phyloP scores from a whole-genome alignment of 176 grass and related monocot species.

The Bothriochloa decipiens region DNA sequence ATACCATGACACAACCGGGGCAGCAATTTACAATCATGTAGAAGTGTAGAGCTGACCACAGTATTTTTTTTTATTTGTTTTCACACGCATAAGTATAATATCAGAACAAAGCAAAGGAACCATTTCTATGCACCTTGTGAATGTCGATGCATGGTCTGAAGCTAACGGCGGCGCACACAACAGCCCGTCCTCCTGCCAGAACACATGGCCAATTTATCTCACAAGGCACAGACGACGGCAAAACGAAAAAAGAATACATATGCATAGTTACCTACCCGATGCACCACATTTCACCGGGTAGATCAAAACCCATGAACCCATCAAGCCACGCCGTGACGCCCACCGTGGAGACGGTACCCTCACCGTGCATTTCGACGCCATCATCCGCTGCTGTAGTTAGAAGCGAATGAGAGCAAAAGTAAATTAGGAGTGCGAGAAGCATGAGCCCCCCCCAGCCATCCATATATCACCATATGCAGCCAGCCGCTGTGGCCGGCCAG shows the following conservation, averaged over 20 bases:
- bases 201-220: conserved; percentile 11
- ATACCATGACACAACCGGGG: neutral
- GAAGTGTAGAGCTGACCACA: conserved; percentile 18
- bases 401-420: neutral
- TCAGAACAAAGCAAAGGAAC: neutral
- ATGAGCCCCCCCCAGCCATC: too few relatives aligned
- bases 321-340: neutral
- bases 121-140: conserved; percentile 71
- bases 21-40: conserved; percentile 16
- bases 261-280: conserved; percentile 47
- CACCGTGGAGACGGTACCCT: neutral
- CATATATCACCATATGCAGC: too few relatives aligned
- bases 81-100: neutral
- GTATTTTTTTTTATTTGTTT: neutral
- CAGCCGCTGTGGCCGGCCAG: neutral
- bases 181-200: conserved; percentile 32
- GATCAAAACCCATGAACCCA: neutral
- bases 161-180: conserved; percentile 45
- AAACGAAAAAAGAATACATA: conserved; percentile 14
- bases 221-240: neutral
- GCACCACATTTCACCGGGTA: conserved; percentile 5
- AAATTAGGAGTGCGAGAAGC: neutral
- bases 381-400: neutral
- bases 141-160: conserved; percentile 94
- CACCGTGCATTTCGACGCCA: conserved; percentile 41